phyloP scores from a whole-genome alignment of 306 rosid species.

The Prunus dulcis region DNA sequence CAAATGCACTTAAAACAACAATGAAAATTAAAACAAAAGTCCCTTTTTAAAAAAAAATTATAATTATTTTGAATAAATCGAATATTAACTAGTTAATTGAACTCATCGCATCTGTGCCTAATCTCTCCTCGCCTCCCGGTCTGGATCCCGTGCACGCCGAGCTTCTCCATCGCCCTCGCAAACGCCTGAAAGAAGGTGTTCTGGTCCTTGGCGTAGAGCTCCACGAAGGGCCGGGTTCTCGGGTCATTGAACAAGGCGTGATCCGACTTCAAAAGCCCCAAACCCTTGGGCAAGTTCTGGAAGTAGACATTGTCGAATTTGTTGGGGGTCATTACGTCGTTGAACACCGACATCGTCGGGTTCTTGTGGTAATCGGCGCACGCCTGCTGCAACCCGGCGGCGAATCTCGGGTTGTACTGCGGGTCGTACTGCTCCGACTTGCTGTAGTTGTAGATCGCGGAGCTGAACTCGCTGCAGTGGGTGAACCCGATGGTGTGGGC shows the following conservation, averaged over 20 bases:
- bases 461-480: conserved; percentile 54
- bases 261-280: conserved; percentile 75
- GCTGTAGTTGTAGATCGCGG: conserved; percentile 47
- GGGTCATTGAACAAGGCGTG: conserved; percentile 54
- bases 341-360: conserved; percentile 77
- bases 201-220: conserved; percentile 50
- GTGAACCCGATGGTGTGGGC: conserved; percentile 92
- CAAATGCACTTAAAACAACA: not conserved
- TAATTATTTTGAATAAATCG: not conserved
- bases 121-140: conserved; percentile 78
- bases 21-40: not conserved
- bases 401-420: conserved; percentile 59
- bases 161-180: conserved; percentile 69
- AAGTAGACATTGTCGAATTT: conserved; percentile 75
- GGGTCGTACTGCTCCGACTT: conserved; percentile 25
- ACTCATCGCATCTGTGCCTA: conserved; percentile 75
- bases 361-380: conserved; percentile 50
- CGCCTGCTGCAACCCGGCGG: conserved; percentile 47
- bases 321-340: conserved; percentile 80
- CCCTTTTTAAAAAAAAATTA: not conserved
- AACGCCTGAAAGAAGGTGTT: conserved; percentile 55
- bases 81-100: conserved; percentile 37
- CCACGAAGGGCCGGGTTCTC: conserved; percentile 55
- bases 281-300: conserved; percentile 69
- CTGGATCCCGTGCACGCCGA: conserved; percentile 49